phyloP scores from a whole-genome alignment of 192 early-diverging fungal genomes.

The Coemansia interrupta region DNA sequence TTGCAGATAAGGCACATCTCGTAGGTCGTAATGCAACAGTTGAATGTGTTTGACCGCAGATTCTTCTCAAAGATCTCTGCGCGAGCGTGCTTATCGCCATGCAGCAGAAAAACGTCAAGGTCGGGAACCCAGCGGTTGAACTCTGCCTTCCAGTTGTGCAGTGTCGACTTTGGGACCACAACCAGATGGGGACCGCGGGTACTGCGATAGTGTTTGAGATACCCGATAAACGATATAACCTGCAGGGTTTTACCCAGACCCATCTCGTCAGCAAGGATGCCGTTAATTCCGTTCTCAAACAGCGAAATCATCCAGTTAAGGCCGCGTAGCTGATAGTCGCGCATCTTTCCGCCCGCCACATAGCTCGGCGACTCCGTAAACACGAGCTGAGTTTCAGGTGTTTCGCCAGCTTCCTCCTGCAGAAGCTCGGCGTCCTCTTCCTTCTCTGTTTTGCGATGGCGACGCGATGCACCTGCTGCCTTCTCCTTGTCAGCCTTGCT shows the following conservation, averaged over 20 bases:
- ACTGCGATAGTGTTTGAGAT: constrained; percentile 77
- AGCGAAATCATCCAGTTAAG: constrained; percentile 98
- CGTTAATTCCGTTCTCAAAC: constrained; percentile 97
- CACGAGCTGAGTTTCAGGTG: constrained; percentile 55
- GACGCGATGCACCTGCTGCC: constrained; percentile 54
- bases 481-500: constrained; percentile 34
- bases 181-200: constrained; percentile 86
- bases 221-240: constrained; percentile 94
- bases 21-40: constrained; percentile 94
- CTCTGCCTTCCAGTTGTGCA: constrained; percentile 95
- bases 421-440: constrained; percentile 95
- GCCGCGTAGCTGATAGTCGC: constrained; percentile 96
- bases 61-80: constrained; percentile 57
- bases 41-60: constrained; percentile 66
- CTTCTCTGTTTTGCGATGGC: constrained; percentile 93
- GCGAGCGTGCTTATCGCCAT: constrained; percentile 83
- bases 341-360: constrained; percentile 84
- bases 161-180: constrained; percentile 93
- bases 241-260: constrained; percentile 96
- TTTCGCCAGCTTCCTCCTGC: constrained; percentile 64
- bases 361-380: constrained; percentile 91
- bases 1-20: constrained; percentile 95
- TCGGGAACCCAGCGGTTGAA: constrained; percentile 90
- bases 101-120: constrained; percentile 81
- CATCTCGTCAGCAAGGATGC: constrained; percentile 99